Percentiles rank a stretch among this genome's conserved stretches.
Evolutionary conservation across 768 basidiomycete species (phyloP).

Genomic region (Mycena metata): DNA sequence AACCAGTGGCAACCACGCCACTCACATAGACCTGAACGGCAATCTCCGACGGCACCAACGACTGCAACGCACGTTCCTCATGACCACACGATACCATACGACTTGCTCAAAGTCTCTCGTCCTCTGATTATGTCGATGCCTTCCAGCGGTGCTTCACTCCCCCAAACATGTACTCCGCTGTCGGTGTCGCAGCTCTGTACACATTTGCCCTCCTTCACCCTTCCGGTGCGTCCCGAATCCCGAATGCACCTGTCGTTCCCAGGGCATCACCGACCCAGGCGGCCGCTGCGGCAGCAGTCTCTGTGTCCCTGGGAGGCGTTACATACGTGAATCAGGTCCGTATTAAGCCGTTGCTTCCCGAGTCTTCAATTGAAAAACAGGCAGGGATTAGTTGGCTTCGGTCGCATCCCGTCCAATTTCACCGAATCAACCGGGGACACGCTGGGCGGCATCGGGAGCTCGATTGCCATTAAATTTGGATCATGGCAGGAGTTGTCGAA

Average conservation of each 20-base stretch:
- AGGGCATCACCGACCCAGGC: not conserved
- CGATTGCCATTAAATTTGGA: conserved; percentile 67
- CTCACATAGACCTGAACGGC: too few species aligned
- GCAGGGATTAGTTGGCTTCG: conserved; percentile 68
- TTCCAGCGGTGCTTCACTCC: not conserved
- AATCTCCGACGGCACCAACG: too few species aligned
- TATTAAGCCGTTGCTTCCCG: too few species aligned
- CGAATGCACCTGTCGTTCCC: not conserved
- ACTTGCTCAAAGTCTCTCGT: too few species aligned
- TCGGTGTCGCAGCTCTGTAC: not conserved
- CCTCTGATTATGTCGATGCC: not conserved
- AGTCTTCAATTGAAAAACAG: not conserved
- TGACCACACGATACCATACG: too few species aligned
- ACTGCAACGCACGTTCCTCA: too few species aligned
- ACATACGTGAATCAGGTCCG: conserved; percentile 33
- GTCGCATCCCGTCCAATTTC: conserved; percentile 70
- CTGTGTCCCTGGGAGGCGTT: conserved; percentile 29
- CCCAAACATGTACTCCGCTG: not conserved
- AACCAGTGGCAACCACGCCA: too few species aligned
- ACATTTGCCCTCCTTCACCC: not conserved
- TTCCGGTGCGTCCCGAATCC: conserved; percentile 1
- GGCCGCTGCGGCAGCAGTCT: conserved; percentile 15
- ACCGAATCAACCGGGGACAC: conserved; percentile 71
- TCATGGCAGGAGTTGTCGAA: conserved; percentile 54
- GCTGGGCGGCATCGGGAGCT: conserved; percentile 73